Evolutionary conservation across 345 rosid genomes (phyloP), one percentile per base, ranked within the genome.

Genomic region (Lumnitzera racemosa): DNA sequence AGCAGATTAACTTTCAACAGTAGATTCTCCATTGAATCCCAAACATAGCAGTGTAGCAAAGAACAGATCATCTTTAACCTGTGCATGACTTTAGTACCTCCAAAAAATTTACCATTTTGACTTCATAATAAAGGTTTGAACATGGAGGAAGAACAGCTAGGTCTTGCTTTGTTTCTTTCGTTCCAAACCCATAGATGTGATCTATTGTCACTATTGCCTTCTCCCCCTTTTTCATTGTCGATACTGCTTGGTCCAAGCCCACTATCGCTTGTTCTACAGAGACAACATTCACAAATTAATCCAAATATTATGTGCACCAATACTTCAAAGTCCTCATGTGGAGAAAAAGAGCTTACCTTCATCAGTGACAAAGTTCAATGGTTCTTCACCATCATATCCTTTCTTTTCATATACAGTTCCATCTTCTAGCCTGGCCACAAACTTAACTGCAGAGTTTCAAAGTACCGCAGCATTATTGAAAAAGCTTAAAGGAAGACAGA

Each of bases 221-320:
- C 59, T 82, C 87, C 48, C 80, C 84, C 61, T 70, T 82, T 73
- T 72, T 79, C 87, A 82, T 82, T 1, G 82, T 77, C 60, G 77
- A 66, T 56, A 67, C 84, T 6, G 71, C 80, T 72, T 52, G 66
- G 58, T 79, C 87, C 69, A 82, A 73, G 65, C 83, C 81, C 67
- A 64, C 64, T 54, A 76, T 74, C 59, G 72, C 83, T 72, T 74
- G 78, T 65, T 78, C 84, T 82, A 43, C 49, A 64, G n/a, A 52
- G 16, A 47, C 55, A 57, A 66, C 59, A 23, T 53, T 25, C 24
- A 17, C 43, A 8, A 25, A 10, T 12, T 23, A 24, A 2, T 55
- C 46, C 24, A n/a, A n/a, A 36, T 47, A 29, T 49, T 47, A 47
- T 7, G 27, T 31, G 29, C 55, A 51, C 53, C 24, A 41, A 55